Conservation (phyloP, 768 basidiomycete genomes). For the Tricholoma bakamatsutake region DNA sequence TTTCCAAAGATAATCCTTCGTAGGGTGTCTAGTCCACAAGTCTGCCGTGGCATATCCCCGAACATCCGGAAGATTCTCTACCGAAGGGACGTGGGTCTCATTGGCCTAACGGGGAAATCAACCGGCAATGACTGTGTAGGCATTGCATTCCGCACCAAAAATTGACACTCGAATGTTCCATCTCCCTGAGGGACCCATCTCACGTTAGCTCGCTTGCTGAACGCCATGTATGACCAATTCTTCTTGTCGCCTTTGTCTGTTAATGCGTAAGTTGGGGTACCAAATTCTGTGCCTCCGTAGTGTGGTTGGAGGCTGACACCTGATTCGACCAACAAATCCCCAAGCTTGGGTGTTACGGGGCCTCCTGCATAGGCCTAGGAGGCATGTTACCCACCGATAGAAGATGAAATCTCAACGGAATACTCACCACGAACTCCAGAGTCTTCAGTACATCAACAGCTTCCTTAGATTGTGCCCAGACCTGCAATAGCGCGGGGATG, state of each 20-base stretch:
- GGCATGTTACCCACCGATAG: not conserved
- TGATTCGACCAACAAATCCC: slow-evolving; percentile 6
- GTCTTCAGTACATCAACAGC: slow-evolving; percentile 14
- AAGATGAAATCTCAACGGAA: slow-evolving; percentile 13
- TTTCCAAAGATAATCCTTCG: slow-evolving; percentile 35
- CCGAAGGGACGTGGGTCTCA: slow-evolving; percentile 18
- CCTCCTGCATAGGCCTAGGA: slow-evolving; percentile 13
- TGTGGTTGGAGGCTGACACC: slow-evolving; percentile 7
- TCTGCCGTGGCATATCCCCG: slow-evolving; percentile 40
- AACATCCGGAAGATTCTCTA: slow-evolving; percentile 30
- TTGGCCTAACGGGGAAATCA: slow-evolving; percentile 13
- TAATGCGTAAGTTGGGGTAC: slow-evolving; percentile 4
- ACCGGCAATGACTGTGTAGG: slow-evolving; percentile 4
- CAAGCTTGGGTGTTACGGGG: slow-evolving; percentile 5
- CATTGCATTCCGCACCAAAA: slow-evolving; percentile 25
- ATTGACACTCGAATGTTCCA: slow-evolving; percentile 8
- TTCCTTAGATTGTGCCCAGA: slow-evolving; percentile 26
- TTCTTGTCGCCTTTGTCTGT: slow-evolving; percentile 11
- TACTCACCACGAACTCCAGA: slow-evolving; percentile 1
- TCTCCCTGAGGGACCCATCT: slow-evolving; percentile 26
- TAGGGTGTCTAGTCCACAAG: slow-evolving; percentile 38
- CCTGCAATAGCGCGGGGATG: slow-evolving; percentile 34
- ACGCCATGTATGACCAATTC: slow-evolving; percentile 13
- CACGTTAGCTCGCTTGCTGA: slow-evolving; percentile 12
- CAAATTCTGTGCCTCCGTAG: slow-evolving; percentile 16